Percentiles rank a stretch among this genome's conserved stretches.
Evolutionary conservation across 345 rosid genomes (phyloP).

Genomic region (Carallia pectinifolia): DNA sequence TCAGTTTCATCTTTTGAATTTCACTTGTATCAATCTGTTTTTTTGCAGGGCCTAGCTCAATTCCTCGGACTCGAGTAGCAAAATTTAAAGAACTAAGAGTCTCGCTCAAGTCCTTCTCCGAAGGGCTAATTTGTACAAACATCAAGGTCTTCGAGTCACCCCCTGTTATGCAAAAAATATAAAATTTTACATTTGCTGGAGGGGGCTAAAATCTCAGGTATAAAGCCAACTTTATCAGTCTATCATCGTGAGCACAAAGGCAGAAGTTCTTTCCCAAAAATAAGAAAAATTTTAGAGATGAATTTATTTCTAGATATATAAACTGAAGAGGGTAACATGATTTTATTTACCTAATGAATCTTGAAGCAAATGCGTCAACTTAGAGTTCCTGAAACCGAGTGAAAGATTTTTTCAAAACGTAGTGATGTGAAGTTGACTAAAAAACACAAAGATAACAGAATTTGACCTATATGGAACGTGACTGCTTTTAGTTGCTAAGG

Average conservation of each 20-base stretch:
- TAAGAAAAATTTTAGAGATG: too few species aligned
- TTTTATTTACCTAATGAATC: slow-evolving; percentile 76
- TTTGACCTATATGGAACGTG: slow-evolving; percentile 87
- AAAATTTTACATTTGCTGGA: background rate
- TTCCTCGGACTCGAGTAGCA: slow-evolving; percentile 87
- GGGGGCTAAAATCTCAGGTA: too few species aligned
- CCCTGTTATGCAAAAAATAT: slow-evolving; percentile 42
- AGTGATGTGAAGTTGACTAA: background rate
- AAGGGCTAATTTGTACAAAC: slow-evolving; percentile 96
- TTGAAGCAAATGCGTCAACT: slow-evolving; percentile 92
- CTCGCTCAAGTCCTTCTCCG: slow-evolving; percentile 81
- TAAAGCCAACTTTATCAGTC: background rate
- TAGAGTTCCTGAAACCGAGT: slow-evolving; percentile 73
- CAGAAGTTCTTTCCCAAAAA: background rate
- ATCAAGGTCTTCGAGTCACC: slow-evolving; percentile 91
- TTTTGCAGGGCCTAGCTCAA: slow-evolving; percentile 80
- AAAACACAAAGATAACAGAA: slow-evolving; percentile 13
- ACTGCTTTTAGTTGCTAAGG: slow-evolving; percentile 79
- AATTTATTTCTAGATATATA: too few species aligned
- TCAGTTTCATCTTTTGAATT: slow-evolving; percentile 72
- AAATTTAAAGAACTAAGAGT: slow-evolving; percentile 84
- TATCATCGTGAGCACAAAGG: background rate
- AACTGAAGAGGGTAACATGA: background rate
- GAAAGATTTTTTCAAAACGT: slow-evolving; percentile 13
- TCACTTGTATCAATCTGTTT: slow-evolving; percentile 76